Percentiles rank a stretch among this genome's conserved stretches.
Conservation (phyloP, 257 asterid species). For the Solanum commersonii region DNA sequence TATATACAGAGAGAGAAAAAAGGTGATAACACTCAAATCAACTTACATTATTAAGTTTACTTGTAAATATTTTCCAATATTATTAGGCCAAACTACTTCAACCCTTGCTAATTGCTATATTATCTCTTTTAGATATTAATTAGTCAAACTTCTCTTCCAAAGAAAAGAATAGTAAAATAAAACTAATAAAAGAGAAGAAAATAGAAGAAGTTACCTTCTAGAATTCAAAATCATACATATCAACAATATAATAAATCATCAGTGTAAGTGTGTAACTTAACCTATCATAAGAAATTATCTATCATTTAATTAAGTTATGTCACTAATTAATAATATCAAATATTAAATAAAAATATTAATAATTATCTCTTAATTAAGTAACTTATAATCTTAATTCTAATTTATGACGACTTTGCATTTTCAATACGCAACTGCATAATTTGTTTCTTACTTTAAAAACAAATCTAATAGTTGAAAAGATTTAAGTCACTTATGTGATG, state of each 20-base stretch:
- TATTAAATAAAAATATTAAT: background rate
- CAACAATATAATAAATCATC: background rate
- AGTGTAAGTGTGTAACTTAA: background rate
- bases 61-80: background rate
- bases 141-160: background rate
- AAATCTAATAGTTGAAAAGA: background rate
- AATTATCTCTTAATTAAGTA: background rate
- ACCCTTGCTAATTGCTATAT: background rate
- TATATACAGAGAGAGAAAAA: background rate
- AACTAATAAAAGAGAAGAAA: background rate
- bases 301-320: background rate
- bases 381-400: background rate
- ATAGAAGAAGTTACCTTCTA: background rate
- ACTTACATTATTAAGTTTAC: background rate
- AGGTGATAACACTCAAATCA: background rate
- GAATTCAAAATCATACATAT: background rate
- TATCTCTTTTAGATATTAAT: background rate
- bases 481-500: background rate
- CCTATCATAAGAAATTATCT: background rate
- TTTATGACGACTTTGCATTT: background rate
- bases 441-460: background rate
- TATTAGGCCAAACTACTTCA: background rate
- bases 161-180: background rate
- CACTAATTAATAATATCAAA: background rate
- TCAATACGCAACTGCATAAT: background rate